Evolutionary conservation across 1,284 basidiomycete species (phyloP), one percentile per base, ranked within the genome.

Genomic region (Microbotryum violaceum): DNA sequence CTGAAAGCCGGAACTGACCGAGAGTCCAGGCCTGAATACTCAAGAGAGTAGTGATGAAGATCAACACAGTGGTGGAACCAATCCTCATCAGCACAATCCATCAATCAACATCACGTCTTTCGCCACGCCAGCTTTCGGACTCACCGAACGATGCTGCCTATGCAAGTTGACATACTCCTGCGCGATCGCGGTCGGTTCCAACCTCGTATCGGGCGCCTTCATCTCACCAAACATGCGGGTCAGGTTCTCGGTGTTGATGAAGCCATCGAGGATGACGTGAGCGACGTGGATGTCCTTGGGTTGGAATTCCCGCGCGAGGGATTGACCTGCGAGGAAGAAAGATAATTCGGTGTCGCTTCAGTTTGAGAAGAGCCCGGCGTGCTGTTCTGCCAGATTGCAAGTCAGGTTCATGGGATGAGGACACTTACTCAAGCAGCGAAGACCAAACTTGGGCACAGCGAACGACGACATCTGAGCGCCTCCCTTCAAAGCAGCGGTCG

Each of bases 251-350:
- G 68, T 67, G 27, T 66, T 61, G 57, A 68, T 65, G 21, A 68
- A 9, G 37, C 77, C 77, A 58, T 79, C 78, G 14, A 78, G 61
- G 31, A 79, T 68, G 31, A 74, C 71, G 67, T 79, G 77, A 3
- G 71, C 70, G 16, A 78, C 77, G 56, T 79, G 78, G 8, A 79
- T 63, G 1, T 75, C 76, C 57, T 77, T 61, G 0, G 76, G 74
- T 2, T 75, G 75, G 60, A 78, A 79, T 66, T 79, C 78, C 14
- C 76, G 66, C 4, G 67, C 67, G 51, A 68, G 54, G 3, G 49
- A 58, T 31, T 68, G 67, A 3, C 54, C 63, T 65, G 54, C 6
- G 29, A 27, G 2, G 5, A n/a, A 33, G 9, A 27, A 20, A 1
- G 12, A 16, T 0, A 18, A 5, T 42, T 42, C 14, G 12, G 10